Percentiles rank a stretch among this genome's conserved stretches.
Conservation (phyloP, 179 eudicot genomes). For the Carnegiea gigantea region DNA sequence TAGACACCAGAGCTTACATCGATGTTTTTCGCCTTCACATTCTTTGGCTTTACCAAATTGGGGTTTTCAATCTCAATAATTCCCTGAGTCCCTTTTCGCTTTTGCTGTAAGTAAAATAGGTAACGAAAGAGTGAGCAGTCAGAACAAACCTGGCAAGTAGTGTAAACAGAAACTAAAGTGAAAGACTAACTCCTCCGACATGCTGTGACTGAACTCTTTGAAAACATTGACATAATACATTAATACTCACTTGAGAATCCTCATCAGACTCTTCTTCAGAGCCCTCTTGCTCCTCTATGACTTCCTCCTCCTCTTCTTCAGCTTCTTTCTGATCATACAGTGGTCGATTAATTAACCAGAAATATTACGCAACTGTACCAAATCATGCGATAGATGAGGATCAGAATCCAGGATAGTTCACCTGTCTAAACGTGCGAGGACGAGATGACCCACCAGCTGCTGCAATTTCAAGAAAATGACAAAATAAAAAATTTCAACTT, state of each 20-base stretch:
- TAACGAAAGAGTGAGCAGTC: background rate
- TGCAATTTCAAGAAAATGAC: slow-evolving; percentile 18
- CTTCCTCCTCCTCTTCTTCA: slow-evolving; percentile 60
- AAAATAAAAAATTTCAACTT: slow-evolving; percentile 9
- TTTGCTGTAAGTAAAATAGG: slow-evolving; percentile 35
- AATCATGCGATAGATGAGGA: background rate
- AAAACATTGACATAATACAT: background rate
- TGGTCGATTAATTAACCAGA: background rate
- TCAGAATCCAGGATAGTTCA: slow-evolving; percentile 17
- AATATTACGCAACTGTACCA: background rate
- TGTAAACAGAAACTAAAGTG: background rate
- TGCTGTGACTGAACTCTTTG: background rate
- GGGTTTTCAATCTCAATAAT: slow-evolving; percentile 90
- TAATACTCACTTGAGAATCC: slow-evolving; percentile 47
- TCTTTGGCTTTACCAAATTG: slow-evolving; percentile 80
- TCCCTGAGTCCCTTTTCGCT: slow-evolving; percentile 78
- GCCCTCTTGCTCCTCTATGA: slow-evolving; percentile 48
- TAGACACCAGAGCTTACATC: slow-evolving; percentile 54
- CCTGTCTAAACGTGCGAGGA: slow-evolving; percentile 81
- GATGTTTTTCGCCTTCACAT: slow-evolving; percentile 72
- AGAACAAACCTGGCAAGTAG: background rate
- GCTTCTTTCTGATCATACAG: slow-evolving; percentile 52
- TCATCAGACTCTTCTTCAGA: slow-evolving; percentile 81
- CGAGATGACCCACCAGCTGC: slow-evolving; percentile 75
- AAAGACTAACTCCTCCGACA: background rate